phyloP scores from a whole-genome alignment of 768 basidiomycete genomes.

The Candolleomyces eurysporus region DNA sequence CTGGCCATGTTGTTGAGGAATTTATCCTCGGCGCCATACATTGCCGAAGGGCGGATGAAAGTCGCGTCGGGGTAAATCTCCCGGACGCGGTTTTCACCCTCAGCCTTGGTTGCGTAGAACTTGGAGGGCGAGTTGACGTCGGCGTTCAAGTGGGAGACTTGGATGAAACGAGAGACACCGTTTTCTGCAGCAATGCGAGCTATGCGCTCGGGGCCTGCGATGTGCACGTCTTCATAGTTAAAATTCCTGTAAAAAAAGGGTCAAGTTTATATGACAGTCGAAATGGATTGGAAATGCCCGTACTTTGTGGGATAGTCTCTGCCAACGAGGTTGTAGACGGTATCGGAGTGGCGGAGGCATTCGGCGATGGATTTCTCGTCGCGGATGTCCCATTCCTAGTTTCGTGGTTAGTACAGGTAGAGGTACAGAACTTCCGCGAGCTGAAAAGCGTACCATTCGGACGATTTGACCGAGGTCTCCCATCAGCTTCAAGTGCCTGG shows the following conservation, averaged over 20 bases:
- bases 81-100: constrained; percentile 86
- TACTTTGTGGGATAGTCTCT: constrained; percentile 96
- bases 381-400: constrained; percentile 93
- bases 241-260: constrained; percentile 67
- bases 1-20: constrained; percentile 89
- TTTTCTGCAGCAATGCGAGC: constrained; percentile 75
- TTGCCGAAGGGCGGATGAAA: constrained; percentile 78
- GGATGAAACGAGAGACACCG: constrained; percentile 84
- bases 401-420: constrained; percentile 9
- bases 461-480: constrained; percentile 97
- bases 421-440: not conserved
- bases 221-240: constrained; percentile 76
- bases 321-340: constrained; percentile 94
- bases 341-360: constrained; percentile 91
- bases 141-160: constrained; percentile 95
- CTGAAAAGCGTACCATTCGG: constrained; percentile 64
- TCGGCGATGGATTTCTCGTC: constrained; percentile 90
- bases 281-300: constrained; percentile 6
- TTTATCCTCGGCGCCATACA: constrained; percentile 97
- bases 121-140: constrained; percentile 70
- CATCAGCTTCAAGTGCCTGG: constrained; percentile 85
- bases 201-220: constrained; percentile 79
- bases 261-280: constrained; percentile 8
- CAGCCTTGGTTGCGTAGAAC: constrained; percentile 87
- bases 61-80: constrained; percentile 83